Evolutionary conservation across 495 filamentous ascomycete species (phyloP), one percentile per base, ranked within the genome.

Genomic region (Cercophora newfieldiana): DNA sequence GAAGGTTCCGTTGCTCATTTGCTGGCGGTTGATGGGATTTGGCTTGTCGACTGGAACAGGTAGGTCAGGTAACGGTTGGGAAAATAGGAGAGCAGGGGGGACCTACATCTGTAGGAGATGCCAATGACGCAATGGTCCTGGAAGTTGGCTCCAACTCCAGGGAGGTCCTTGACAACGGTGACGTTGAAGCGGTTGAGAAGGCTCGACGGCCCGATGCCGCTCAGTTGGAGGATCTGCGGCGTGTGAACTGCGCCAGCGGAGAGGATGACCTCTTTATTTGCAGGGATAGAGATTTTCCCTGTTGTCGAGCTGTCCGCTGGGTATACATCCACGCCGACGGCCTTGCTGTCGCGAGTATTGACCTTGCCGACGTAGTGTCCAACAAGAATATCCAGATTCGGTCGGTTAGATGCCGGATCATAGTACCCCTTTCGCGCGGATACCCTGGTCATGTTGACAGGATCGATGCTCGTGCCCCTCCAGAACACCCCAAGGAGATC

Each of bases 191-290:
- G 24, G 21, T 76, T 58, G 6, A 86, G 70, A 12, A 83, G 68
- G 8, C 64, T 65, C 16, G 68, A 66, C 6, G 80, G 77, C 14
- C 84, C 84, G 48, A 86, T 75, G n/a, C 84, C 84, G 60, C 75
- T 79, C 10, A 82, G 73, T 63, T 85, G 79, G 8, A 86, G 68
- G 26, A 85, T 70, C 37, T 83, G 80, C 6, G 84, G 83, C n/a
- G 81, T 82, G 58, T 83, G 79, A 14, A 86, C 49, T 28, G 79
- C 70, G 16, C 84, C 84, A 6, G 84, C 83, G 3, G 82, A 79
- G 22, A 86, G 55, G 61, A 86, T 81, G 28, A 86, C 81, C 66
- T 87, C 84, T 59, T 78, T 77, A 7, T 63, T 72, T 0, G 80
- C 80, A 16, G 59, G 67, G 1, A 79, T 68, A 12, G 66, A 64